phyloP scores from a whole-genome alignment of 2,329 filamentous ascomycete species.

The Blastomyces emzantsi region DNA sequence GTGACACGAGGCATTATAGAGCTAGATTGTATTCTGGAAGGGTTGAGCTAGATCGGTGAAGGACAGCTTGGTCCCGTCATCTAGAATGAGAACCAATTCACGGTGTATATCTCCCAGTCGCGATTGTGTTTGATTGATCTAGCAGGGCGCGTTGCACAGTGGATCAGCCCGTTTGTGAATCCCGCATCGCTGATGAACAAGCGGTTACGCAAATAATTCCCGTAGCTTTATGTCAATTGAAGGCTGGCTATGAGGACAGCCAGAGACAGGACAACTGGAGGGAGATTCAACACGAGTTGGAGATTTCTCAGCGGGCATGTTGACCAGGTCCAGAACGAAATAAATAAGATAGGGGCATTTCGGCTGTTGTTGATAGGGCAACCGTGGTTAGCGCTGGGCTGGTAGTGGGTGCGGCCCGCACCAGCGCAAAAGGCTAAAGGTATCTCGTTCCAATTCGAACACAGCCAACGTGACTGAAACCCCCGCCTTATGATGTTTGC shows the following conservation, averaged over 20 bases:
- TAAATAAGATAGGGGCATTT: not conserved
- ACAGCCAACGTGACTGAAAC: not conserved
- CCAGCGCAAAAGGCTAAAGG: not conserved
- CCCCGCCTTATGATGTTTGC: not conserved
- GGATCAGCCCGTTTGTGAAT: not conserved
- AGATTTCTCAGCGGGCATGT: not conserved
- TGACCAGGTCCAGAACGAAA: not conserved
- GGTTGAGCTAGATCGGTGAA: not conserved
- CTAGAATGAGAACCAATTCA: not conserved
- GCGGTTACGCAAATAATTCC: not conserved
- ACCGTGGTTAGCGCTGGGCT: not conserved
- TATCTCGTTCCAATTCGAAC: not conserved
- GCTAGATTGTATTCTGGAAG: not conserved
- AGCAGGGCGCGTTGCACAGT: not conserved
- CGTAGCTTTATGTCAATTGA: not conserved
- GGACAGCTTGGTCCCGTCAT: not conserved
- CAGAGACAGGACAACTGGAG: not conserved
- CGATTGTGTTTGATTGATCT: not conserved
- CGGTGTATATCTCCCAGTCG: not conserved
- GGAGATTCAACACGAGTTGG: not conserved
- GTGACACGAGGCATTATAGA: conserved; percentile 17
- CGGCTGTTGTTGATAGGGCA: conserved; percentile 1
- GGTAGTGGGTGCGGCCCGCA: not conserved
- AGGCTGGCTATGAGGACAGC: not conserved
- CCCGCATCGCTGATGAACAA: not conserved